These are phyloP conservation scores for Pyrus pyrifolia DNA, from an alignment of 306 rosid genomes.

Conservation along the genomic window DNA sequence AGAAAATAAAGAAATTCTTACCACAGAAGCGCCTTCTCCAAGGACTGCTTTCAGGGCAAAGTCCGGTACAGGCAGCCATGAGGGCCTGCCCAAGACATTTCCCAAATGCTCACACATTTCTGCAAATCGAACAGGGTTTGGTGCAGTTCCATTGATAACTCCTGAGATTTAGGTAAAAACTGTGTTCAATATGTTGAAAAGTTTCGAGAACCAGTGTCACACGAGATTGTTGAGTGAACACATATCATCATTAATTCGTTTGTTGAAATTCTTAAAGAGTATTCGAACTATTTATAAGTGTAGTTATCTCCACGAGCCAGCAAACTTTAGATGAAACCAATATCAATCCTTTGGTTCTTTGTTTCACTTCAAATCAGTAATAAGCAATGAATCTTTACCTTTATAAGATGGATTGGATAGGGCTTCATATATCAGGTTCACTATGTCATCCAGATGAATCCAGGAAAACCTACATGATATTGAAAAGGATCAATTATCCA, in stretches of 20 bases:
- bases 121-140: constrained; percentile 64
- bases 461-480: constrained; percentile 71
- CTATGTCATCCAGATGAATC: constrained; percentile 98
- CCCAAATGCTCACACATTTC: constrained; percentile 86
- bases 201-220: not conserved
- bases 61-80: constrained; percentile 91
- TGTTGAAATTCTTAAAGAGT: not conserved
- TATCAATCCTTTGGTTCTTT: not conserved
- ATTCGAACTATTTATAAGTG: not conserved
- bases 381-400: constrained; percentile 39
- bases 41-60: constrained; percentile 92
- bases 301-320: not conserved
- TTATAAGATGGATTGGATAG: constrained; percentile 77
- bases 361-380: not conserved
- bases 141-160: constrained; percentile 96
- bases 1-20: constrained; percentile 22
- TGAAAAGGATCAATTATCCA: not conserved
- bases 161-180: constrained; percentile 34
- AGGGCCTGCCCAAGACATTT: constrained; percentile 73
- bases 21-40: constrained; percentile 95
- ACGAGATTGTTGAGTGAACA: not conserved
- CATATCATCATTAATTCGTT: not conserved
- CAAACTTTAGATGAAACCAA: not conserved
- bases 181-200: not conserved
- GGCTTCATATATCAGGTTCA: constrained; percentile 80